Base-by-base conservation (phyloP, 306 rosid species). In the Bauhinia variegata region DNA sequence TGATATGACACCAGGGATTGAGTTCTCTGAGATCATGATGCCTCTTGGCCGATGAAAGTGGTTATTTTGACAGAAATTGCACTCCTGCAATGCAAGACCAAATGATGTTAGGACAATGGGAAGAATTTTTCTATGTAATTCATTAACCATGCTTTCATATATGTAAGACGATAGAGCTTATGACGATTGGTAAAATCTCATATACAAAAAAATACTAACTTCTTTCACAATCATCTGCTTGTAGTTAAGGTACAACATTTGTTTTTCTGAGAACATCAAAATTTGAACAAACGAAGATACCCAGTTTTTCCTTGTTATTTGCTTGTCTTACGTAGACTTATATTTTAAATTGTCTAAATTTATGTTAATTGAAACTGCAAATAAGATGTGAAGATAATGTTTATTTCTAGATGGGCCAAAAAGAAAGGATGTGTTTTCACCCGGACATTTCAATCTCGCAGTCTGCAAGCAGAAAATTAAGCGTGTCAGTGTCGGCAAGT, bases 1-100 rank as follows among this genome's bases (percentile, higher is more conserved):
- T 17, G 78, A 76, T 63, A 67, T 75, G 65, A 80, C 85, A 41
- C 85, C 73, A 19, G 81, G 85, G 56, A 32, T 80, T 0, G 85
- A 80, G 76, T 80, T 80, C 46, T 71, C 81, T 34, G 78, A 71
- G 19, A 71, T 80, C 68, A 50, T 72, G 44, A 67, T 49, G 48
- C 85, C 73, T 38, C 6, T 36, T 54, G 85, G 81, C 14, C 19
- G 85, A 6, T 75, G 75, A 79, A 54, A 46, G 11, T 23, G 47
- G 52, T 78, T 44, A 23, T 65, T 38, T 53, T 62, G 13, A 18
- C 7, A 4, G 55, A 15, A 23, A 36, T 36, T 36, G 41, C 41
- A 36, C 41, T 36, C 28, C 28, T 23, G 28, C 28, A 23, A 23
- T 23, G 28, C 2, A 23, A 23, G 2, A 23, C 28, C 28, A 23